phyloP scores from a whole-genome alignment of 345 rosid genomes.

The Salix suchowensis region DNA sequence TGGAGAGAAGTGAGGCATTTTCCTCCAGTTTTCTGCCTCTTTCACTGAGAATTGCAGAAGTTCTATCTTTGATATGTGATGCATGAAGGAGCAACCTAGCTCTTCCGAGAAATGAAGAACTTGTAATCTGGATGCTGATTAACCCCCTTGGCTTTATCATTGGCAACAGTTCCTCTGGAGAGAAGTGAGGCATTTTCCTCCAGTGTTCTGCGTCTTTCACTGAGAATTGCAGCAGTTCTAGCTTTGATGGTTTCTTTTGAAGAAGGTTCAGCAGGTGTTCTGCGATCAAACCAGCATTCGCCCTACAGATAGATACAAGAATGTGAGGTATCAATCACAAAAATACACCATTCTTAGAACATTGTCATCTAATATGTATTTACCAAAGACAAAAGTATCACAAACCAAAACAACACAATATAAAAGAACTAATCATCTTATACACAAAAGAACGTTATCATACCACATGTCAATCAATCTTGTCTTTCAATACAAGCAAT shows the following conservation, averaged over 20 bases:
- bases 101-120: slow-evolving; percentile 15
- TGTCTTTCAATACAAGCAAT: not conserved
- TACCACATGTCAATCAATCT: not conserved
- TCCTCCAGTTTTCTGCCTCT: slow-evolving; percentile 11
- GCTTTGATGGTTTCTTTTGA: not conserved
- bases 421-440: not conserved
- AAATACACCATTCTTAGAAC: not conserved
- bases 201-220: slow-evolving; percentile 14
- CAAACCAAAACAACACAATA: not conserved
- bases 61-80: not conserved
- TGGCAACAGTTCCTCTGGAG: slow-evolving; percentile 14
- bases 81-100: not conserved
- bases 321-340: not conserved
- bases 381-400: not conserved
- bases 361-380: not conserved
- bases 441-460: not conserved
- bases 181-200: slow-evolving; percentile 18
- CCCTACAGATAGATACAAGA: slow-evolving; percentile 16
- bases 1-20: slow-evolving; percentile 19
- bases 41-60: slow-evolving; percentile 9
- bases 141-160: slow-evolving; percentile 5
- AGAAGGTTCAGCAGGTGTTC: not conserved
- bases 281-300: slow-evolving; percentile 28
- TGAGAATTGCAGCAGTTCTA: slow-evolving; percentile 1
- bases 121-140: slow-evolving; percentile 18